phyloP scores from a whole-genome alignment of 2,329 filamentous ascomycete species.

The Cordyceps cateniannulata region DNA sequence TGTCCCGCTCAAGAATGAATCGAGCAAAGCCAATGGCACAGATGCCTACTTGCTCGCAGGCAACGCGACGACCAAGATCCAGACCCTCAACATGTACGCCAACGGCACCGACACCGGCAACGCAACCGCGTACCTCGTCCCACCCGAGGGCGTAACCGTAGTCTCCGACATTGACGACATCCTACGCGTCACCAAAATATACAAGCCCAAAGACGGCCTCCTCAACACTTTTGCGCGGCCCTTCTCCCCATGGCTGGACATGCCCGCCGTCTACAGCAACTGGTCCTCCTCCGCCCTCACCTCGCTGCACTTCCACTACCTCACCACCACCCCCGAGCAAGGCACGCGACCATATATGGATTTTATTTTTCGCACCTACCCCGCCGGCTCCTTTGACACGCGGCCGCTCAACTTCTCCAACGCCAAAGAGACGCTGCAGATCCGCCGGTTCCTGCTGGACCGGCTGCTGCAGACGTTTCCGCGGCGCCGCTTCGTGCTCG shows the following conservation, averaged over 20 bases:
- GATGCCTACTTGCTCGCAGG: conserved; percentile 50
- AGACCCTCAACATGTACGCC: conserved; percentile 62
- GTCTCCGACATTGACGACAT: conserved; percentile 78
- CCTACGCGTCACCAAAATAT: conserved; percentile 74
- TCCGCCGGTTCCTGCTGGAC: conserved; percentile 62
- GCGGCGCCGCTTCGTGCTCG: conserved; percentile 64
- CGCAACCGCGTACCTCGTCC: conserved; percentile 70
- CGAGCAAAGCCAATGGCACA: neutral
- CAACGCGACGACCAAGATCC: conserved; percentile 57
- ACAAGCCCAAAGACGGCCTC: conserved; percentile 65
- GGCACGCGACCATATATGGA: conserved; percentile 73
- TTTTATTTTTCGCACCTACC: conserved; percentile 73
- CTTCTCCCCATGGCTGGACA: conserved; percentile 69
- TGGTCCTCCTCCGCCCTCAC: conserved; percentile 53
- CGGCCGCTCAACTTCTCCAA: conserved; percentile 56
- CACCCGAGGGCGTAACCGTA: conserved; percentile 61
- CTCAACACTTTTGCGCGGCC: conserved; percentile 69
- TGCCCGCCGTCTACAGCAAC: conserved; percentile 72
- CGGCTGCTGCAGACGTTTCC: conserved; percentile 73
- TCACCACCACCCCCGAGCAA: conserved; percentile 76
- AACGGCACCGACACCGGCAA: conserved; percentile 62
- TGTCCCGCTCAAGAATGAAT: conserved; percentile 40
- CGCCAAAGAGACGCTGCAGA: conserved; percentile 47
- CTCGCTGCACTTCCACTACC: conserved; percentile 72
- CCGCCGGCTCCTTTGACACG: conserved; percentile 70